These are phyloP conservation scores for Vishniacozyma victoriae DNA, from an alignment of 768 basidiomycete genomes.

Conservation along the genomic window DNA sequence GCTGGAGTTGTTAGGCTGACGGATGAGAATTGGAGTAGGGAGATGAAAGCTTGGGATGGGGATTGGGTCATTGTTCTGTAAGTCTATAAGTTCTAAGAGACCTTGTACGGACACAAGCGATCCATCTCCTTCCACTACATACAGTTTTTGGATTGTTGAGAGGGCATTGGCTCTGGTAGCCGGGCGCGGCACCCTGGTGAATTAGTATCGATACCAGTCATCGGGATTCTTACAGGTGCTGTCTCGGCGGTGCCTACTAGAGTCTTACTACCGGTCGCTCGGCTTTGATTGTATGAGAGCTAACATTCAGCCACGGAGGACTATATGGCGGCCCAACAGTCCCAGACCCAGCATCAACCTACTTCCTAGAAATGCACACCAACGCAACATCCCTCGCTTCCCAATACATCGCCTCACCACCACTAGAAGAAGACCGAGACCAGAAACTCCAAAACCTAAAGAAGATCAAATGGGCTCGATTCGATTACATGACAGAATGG, in stretches of 20 bases:
- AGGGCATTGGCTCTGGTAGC: not conserved
- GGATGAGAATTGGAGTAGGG: constrained; percentile 68
- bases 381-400: constrained; percentile 51
- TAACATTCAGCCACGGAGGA: not conserved
- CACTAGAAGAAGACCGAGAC: constrained; percentile 51
- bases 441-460: constrained; percentile 45
- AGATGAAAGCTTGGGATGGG: constrained; percentile 53
- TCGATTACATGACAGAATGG: constrained; percentile 83
- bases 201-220: no score
- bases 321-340: constrained; percentile 36
- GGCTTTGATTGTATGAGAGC: not conserved
- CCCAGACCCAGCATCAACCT: constrained; percentile 64
- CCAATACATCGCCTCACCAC: not conserved
- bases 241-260: not conserved
- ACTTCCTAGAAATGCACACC: constrained; percentile 69
- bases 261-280: not conserved
- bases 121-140: no score
- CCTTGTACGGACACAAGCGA: no score
- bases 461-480: constrained; percentile 73
- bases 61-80: constrained; percentile 77
- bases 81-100: constrained; percentile 34
- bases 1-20: constrained; percentile 68
- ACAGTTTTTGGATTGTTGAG: not conserved
- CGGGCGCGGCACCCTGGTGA: no score
- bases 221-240: no score